Base-by-base conservation (phyloP, 805 yeast genomes). In the Phaffomyces thermotolerans region DNA sequence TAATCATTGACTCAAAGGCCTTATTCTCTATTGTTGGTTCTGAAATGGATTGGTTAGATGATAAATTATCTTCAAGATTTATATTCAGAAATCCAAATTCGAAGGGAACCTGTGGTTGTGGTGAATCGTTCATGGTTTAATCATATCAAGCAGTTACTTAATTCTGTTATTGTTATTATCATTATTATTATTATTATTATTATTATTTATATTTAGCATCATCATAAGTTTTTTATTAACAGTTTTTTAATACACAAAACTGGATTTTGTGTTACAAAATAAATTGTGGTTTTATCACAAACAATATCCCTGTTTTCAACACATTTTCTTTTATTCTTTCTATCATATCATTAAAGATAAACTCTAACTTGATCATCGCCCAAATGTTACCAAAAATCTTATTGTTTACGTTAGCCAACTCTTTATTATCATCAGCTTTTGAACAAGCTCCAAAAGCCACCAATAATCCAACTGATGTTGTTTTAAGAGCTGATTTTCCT, bases 41-140 rank as follows among this genome's bases (percentile, higher is more conserved):
- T 6, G 95, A 90, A 65, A 93, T 93, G 99, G 99, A 93, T 65
- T 93, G 96, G 96, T 72, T 87, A 39, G 98, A 93, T 59, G 96
- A 93, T 58, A 90, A 88, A 63, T 70, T 93, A 50, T 76, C 89
- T 29, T 81, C 93, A 13, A 77, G 95, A 57, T 93, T 93, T 62
- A 88, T 93, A 17, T 93, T 93, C 72, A 83, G 76, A 60, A 93
- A 93, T 64, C 99, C 99, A 50, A 93, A 93, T 66, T 84, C 95
- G 34, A 93, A 91, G 69, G 99, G 98, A 29, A 86, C 95, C 40
- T 93, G 99, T 67, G 99, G 99, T 12, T 93, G 99, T 65, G 99
- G 99, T 43, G 99, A 93, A 68, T 87, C 96, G 6, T 93, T 93
- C 64, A 93, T 90, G 96, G 96, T 91, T 8, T 90, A 68, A 59